phyloP scores from a whole-genome alignment of 768 basidiomycete genomes.

The Tylopilus intermedius region DNA sequence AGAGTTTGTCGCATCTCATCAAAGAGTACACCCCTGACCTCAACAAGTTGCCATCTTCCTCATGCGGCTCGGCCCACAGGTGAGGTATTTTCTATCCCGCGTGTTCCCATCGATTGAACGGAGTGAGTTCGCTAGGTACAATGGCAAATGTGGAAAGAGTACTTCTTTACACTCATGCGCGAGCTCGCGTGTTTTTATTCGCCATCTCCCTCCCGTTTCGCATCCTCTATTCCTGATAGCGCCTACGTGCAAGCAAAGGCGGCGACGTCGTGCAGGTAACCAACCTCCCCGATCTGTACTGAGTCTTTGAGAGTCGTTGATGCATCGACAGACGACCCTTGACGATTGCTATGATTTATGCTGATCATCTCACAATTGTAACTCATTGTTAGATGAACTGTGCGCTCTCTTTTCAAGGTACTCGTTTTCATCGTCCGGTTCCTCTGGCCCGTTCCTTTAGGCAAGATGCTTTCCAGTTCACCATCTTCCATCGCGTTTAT shows the following conservation, averaged over 20 bases:
- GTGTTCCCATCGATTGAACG: not conserved
- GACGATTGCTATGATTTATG: constrained; percentile 2
- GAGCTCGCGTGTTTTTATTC: constrained; percentile 92
- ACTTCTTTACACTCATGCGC: constrained; percentile 79
- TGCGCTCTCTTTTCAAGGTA: not conserved
- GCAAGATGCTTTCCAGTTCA: too few species aligned
- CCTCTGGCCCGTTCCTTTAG: too few species aligned
- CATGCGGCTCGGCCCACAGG: constrained; percentile 90
- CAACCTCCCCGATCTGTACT: constrained; percentile 85
- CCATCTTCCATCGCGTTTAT: too few species aligned
- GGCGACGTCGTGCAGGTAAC: constrained; percentile 85
- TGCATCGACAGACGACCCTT: not conserved
- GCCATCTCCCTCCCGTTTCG: constrained; percentile 35
- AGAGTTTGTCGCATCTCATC: constrained; percentile 76
- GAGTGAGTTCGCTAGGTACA: constrained; percentile 53
- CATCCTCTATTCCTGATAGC: constrained; percentile 22
- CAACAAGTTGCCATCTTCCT: constrained; percentile 86
- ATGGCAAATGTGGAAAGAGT: constrained; percentile 80
- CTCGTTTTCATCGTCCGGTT: not conserved
- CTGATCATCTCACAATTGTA: too few species aligned
- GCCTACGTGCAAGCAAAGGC: constrained; percentile 45
- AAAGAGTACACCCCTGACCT: constrained; percentile 88
- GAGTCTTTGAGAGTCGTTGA: constrained; percentile 91
- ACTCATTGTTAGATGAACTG: too few species aligned
- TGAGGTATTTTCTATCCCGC: constrained; percentile 24